These are phyloP conservation scores for Exsudoporus floridanus DNA, from an alignment of 1,284 basidiomycete genomes.

Conservation along the genomic window DNA sequence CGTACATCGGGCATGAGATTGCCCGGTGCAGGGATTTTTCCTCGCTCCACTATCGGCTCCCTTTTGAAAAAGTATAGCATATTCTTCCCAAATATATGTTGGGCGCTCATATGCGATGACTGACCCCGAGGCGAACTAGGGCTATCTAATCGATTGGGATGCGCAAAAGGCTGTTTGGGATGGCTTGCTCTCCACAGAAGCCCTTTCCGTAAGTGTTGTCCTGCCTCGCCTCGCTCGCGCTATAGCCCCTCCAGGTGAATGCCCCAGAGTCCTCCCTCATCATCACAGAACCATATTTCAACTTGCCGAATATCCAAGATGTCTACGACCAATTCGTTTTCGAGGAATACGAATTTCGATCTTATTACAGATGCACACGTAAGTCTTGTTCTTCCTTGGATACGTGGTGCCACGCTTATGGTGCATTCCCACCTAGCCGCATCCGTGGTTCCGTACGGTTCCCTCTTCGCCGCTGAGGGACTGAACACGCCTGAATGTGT, in stretches of 20 bases:
- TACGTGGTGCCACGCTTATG: constrained; percentile 20
- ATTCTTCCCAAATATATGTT: background rate
- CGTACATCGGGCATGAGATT: constrained; percentile 83
- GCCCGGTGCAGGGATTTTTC: constrained; percentile 73
- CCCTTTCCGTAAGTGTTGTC: constrained; percentile 56
- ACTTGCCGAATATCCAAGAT: constrained; percentile 86
- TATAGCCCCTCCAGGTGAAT: constrained; percentile 55
- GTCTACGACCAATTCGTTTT: constrained; percentile 93
- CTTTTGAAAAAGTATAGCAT: constrained; percentile 79
- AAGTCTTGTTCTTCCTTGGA: constrained; percentile 36
- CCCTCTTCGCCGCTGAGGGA: constrained; percentile 51
- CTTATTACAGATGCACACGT: constrained; percentile 82
- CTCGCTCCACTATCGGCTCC: constrained; percentile 75
- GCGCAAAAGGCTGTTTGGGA: constrained; percentile 92
- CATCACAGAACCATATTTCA: constrained; percentile 92
- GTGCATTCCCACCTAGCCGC: constrained; percentile 56
- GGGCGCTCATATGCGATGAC: constrained; percentile 9
- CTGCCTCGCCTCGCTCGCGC: background rate
- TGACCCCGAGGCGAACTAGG: constrained; percentile 48
- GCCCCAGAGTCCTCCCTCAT: constrained; percentile 72
- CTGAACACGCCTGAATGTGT: constrained; percentile 69
- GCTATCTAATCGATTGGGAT: constrained; percentile 90
- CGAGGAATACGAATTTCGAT: constrained; percentile 92
- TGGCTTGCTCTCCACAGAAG: constrained; percentile 70
- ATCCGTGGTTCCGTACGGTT: constrained; percentile 70